phyloP scores from a whole-genome alignment of 345 rosid species.

The Citrus sp. region DNA sequence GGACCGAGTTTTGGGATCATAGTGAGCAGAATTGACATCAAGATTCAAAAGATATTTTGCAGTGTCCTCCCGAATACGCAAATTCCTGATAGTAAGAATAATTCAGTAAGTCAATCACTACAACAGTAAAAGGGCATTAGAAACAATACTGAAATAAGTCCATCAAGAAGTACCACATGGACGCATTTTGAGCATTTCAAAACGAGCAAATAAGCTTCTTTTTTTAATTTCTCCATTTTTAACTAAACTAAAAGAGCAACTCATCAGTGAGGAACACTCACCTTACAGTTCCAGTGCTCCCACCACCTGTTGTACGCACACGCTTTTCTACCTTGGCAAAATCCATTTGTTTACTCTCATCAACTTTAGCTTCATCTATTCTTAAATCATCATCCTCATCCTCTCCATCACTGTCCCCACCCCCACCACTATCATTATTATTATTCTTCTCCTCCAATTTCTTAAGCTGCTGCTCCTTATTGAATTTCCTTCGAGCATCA shows the following conservation, averaged over 20 bases:
- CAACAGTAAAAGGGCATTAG: neutral
- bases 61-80: slow-evolving; percentile 80
- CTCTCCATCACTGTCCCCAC: slow-evolving; percentile 44
- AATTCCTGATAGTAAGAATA: slow-evolving; percentile 17
- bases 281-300: slow-evolving; percentile 99
- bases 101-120: neutral
- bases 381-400: slow-evolving; percentile 70
- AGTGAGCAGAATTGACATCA: slow-evolving; percentile 74
- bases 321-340: slow-evolving; percentile 99
- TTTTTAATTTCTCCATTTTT: neutral
- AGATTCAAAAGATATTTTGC: slow-evolving; percentile 74
- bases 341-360: slow-evolving; percentile 96
- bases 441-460: slow-evolving; percentile 80
- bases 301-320: slow-evolving; percentile 97
- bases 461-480: slow-evolving; percentile 81
- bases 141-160: neutral
- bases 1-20: slow-evolving; percentile 78
- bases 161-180: neutral
- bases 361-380: slow-evolving; percentile 92
- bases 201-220: neutral
- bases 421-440: slow-evolving; percentile 35
- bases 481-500: slow-evolving; percentile 64
- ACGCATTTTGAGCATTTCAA: neutral
- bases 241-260: neutral
- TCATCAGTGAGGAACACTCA: neutral